Base-by-base conservation (phyloP, 164 flowering plant genomes). In the Paratinospora sagittata region DNA sequence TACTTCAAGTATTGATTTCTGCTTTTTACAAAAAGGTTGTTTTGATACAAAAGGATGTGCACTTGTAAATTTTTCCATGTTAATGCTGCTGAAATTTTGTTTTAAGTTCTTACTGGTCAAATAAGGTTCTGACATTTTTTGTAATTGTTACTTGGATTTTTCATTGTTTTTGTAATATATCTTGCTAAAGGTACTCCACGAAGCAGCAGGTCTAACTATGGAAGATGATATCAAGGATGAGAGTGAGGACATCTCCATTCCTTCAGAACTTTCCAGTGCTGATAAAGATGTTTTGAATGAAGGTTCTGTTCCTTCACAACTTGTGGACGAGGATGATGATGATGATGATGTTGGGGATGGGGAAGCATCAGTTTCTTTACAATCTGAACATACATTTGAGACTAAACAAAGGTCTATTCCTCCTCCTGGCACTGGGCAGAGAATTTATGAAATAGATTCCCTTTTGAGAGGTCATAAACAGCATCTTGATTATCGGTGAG, bases 401-500 rank as follows among this genome's bases (percentile, higher is more conserved):
- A 77, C 72, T 57, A 77, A 58, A 76, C 65, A 72, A 73, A 84
- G 73, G 69, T 57, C 80, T 45, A 78, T 95, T 76, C 91, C 97
- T 67, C 97, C 91, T 52, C 92, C 97, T 77, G 93, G 98, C 60
- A 55, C 61, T 43, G 97, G 97, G 64, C 81, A 85, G 75, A 87
- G 70, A 81, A 95, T 95, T 80, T 92, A 89, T 76, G 90, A 92
- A 69, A 88, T 90, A 68, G 97, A 95, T 77, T 88, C 97, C 57
- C 75, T 82, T 74, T 76, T 95, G 77, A 73, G 12, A 66, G 76
- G 61, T 75, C 72, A 80, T 70, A 81, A 83, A 34, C 76, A 67
- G 10, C 98, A 95, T 87, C 92, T 95, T 81, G 92, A 95, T 75
- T 92, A 89, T 74, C 85, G 97, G 98, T 94, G 66, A 82, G 82